These are phyloP conservation scores for Musa balbisiana DNA, from an alignment of 202 grass and related monocot species.

Conservation along the genomic window DNA sequence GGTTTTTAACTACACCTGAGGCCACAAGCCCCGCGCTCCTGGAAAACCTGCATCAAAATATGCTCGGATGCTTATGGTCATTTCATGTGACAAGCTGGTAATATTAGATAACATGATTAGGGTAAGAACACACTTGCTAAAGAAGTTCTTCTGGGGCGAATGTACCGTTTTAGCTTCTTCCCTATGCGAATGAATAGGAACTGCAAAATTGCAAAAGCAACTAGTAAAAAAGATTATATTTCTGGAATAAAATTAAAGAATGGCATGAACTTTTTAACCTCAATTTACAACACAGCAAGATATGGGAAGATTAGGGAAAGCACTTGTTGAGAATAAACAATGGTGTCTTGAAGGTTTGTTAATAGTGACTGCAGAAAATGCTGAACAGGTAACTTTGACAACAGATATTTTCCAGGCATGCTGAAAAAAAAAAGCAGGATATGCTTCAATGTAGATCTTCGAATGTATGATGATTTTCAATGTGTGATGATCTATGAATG, in stretches of 20 bases:
- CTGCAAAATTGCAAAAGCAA: background rate
- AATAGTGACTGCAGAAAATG: background rate
- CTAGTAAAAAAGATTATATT: background rate
- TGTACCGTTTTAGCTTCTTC: background rate
- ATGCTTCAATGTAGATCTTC: too few species aligned
- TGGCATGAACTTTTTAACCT: too few species aligned
- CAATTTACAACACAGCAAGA: too few species aligned
- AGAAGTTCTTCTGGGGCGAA: background rate
- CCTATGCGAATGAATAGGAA: background rate
- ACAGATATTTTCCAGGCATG: background rate
- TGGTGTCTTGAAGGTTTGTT: background rate
- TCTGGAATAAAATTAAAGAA: too few species aligned
- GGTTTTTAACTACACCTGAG: slow-evolving; percentile 61
- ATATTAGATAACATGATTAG: background rate
- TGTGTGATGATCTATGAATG: too few species aligned
- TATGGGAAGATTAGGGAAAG: too few species aligned
- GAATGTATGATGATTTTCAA: too few species aligned
- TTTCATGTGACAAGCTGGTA: background rate
- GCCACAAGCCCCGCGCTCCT: slow-evolving; percentile 79
- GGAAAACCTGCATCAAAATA: slow-evolving; percentile 48
- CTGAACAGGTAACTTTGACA: background rate
- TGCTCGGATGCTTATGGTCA: background rate
- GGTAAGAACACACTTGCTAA: background rate
- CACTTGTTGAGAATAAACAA: too few species aligned
- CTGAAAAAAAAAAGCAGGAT: background rate